A percentile compares a stretch with the other conserved stretches of the same genome.
Evolutionary conservation across 352 stramenopile species (phyloP).

Genomic region (Elongisporangium anandrum): DNA sequence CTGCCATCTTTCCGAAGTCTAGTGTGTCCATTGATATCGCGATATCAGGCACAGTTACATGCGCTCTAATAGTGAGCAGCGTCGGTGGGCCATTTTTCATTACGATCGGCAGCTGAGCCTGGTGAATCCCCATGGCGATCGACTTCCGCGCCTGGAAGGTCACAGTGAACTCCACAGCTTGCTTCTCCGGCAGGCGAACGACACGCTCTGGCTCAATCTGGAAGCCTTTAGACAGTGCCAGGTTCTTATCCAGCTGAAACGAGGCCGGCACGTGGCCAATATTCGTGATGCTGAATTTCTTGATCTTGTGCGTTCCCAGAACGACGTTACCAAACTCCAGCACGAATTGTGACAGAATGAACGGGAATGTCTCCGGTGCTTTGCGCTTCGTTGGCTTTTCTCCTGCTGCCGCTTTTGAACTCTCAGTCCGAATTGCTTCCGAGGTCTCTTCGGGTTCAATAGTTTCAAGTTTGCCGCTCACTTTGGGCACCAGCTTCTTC

Average conservation of each 20-base stretch:
- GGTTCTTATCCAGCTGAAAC: slow-evolving; percentile 92
- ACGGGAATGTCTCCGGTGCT: slow-evolving; percentile 39
- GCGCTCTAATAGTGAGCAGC: slow-evolving; percentile 80
- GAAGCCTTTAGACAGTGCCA: slow-evolving; percentile 84
- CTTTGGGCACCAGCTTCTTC: slow-evolving; percentile 17
- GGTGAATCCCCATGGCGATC: slow-evolving; percentile 68
- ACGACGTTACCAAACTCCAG: slow-evolving; percentile 95
- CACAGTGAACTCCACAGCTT: slow-evolving; percentile 86
- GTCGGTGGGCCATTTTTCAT: slow-evolving; percentile 90
- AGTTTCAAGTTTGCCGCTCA: background rate
- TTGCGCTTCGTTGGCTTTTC: slow-evolving; percentile 23
- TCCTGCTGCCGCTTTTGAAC: slow-evolving; percentile 1
- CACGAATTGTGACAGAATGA: slow-evolving; percentile 88
- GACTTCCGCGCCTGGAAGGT: slow-evolving; percentile 90
- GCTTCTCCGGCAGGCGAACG: slow-evolving; percentile 88
- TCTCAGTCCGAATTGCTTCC: background rate
- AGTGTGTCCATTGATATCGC: slow-evolving; percentile 74
- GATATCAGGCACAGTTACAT: slow-evolving; percentile 91
- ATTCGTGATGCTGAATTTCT: slow-evolving; percentile 92
- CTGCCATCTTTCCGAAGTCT: slow-evolving; percentile 88
- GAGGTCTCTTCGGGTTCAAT: background rate
- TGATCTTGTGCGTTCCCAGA: slow-evolving; percentile 87
- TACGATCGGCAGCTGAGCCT: slow-evolving; percentile 80
- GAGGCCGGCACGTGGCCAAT: slow-evolving; percentile 78
- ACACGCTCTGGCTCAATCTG: slow-evolving; percentile 92